phyloP scores from a whole-genome alignment of 1,139 yeast genomes.

The Pneumocystis sp. region DNA sequence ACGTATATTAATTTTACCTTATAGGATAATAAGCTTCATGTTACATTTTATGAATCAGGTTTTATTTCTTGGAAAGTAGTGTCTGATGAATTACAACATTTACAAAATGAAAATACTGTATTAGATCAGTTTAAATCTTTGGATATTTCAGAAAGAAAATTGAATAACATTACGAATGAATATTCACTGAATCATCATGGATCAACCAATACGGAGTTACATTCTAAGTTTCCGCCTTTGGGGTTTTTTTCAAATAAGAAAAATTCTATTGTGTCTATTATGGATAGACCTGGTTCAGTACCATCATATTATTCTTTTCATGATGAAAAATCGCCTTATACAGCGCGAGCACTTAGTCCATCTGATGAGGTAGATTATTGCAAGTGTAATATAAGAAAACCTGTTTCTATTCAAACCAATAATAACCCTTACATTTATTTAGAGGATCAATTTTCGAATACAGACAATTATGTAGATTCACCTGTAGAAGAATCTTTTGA shows the following conservation, averaged over 20 bases:
- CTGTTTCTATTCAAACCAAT: background rate
- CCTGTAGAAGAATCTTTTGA: background rate
- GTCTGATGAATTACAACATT: background rate
- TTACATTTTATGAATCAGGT: background rate
- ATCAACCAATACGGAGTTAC: background rate
- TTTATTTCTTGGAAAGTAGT: background rate
- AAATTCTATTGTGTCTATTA: background rate
- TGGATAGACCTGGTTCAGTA: background rate
- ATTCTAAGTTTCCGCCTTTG: background rate
- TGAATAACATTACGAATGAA: background rate
- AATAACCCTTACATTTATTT: background rate
- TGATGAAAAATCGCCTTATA: background rate
- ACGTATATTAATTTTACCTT: background rate
- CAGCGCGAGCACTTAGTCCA: background rate
- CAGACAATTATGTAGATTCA: background rate
- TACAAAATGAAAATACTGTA: background rate
- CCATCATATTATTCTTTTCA: background rate
- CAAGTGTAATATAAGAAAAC: background rate
- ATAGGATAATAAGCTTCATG: background rate
- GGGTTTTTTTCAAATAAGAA: background rate
- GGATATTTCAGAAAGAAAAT: background rate
- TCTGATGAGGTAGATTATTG: background rate
- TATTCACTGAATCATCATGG: background rate
- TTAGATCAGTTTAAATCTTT: background rate
- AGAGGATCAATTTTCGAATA: background rate